phyloP scores from a whole-genome alignment of 2,329 filamentous ascomycete genomes.

The Aspergillus alliaceus region DNA sequence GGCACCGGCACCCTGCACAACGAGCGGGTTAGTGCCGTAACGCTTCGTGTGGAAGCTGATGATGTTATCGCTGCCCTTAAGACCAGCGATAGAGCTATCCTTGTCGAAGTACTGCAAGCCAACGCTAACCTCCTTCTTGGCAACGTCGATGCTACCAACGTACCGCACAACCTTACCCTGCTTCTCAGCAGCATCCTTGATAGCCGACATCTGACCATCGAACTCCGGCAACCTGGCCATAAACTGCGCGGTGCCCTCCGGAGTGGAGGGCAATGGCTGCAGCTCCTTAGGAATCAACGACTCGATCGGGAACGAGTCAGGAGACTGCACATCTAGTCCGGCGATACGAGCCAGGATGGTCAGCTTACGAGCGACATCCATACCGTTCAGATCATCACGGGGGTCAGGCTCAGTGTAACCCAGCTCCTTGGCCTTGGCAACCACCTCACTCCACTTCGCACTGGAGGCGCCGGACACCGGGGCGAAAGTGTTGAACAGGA shows the following conservation, averaged over 20 bases:
- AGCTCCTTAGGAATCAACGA: conserved; percentile 88
- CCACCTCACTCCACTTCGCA: conserved; percentile 86
- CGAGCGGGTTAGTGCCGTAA: conserved; percentile 86
- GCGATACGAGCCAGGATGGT: conserved; percentile 88
- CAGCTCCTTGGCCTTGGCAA: conserved; percentile 85
- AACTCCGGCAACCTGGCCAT: conserved; percentile 76
- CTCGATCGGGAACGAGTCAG: conserved; percentile 89
- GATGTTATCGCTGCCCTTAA: conserved; percentile 98
- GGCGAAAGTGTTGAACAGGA: conserved; percentile 96
- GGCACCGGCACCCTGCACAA: conserved; percentile 91
- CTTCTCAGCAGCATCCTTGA: conserved; percentile 80
- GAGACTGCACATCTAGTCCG: conserved; percentile 77
- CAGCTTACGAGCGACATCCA: conserved; percentile 92
- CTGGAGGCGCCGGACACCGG: conserved; percentile 65
- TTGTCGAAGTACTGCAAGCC: conserved; percentile 86
- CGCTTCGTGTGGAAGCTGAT: conserved; percentile 98
- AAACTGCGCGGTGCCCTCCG: conserved; percentile 72
- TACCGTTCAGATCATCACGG: conserved; percentile 79
- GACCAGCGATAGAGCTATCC: conserved; percentile 84
- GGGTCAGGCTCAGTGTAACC: conserved; percentile 92
- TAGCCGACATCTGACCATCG: conserved; percentile 84
- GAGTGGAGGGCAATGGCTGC: conserved; percentile 64
- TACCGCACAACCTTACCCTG: conserved; percentile 92
- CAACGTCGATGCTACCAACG: conserved; percentile 88
- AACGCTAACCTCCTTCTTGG: conserved; percentile 80